Base-by-base conservation (phyloP, 1,284 basidiomycete genomes). In the Ganoderma leucocontextum region DNA sequence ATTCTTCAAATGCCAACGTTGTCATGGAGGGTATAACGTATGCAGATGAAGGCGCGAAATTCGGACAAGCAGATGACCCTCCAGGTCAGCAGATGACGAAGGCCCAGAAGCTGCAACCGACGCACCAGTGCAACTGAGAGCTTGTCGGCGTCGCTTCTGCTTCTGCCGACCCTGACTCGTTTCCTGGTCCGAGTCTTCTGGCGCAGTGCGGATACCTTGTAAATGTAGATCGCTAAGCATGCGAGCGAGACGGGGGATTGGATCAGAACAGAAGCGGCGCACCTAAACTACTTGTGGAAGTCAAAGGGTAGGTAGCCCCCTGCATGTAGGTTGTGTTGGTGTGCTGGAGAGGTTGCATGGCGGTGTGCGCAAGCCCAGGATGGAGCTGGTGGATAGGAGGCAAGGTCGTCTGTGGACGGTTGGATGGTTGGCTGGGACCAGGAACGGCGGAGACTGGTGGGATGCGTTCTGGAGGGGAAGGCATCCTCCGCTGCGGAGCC, bases 61-160 rank as follows among this genome's bases (percentile, higher is more conserved):
- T 67, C 57, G 47, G 69, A 38, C 52, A 62, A 59, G 63, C 39
- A 38, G 52, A 67, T 38, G 58, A 55, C 38, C 60, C 44, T 33
- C 33, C 58, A 49, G 44, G 69, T 72, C 63, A 72, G 71, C 69
- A 67, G 42, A 62, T 58, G 53, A 29, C 52, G 44, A 25, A 38
- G 63, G 60, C 59, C 29, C 35, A 17, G 19, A 47, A 22, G 61
- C 52, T 63, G 36, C 25, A 36, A 38, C 9, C 15, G 17, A 42
- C 86, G 82, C 77, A 92, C 91, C 91, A 66, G 91, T 93, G 79
- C 91, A 93, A 75, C 91, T 93, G 73, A 93, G 79, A 47, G 91
- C 90, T 76, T 93, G 91, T 64, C 91, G 81, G 64, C 91, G 83
- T 62, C 91, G 83, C 78, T 91, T 92, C 86, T 92, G 92, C 82